phyloP scores from a whole-genome alignment of 169 alveolate species.

The Babesia gibsoni region DNA sequence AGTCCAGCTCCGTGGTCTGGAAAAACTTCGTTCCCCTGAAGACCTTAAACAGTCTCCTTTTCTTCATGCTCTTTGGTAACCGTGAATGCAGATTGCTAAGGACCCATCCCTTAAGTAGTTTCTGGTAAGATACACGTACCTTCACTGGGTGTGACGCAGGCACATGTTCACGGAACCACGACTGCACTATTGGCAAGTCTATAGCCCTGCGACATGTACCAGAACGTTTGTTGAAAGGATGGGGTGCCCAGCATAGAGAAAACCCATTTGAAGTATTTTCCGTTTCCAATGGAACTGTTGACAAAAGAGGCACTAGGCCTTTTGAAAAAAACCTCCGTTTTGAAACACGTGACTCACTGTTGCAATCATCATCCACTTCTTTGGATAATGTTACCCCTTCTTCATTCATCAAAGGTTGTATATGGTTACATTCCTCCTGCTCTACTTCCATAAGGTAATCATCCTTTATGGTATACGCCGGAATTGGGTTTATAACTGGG shows the following conservation, averaged over 20 bases:
- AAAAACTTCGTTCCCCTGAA: slow-evolving; percentile 96
- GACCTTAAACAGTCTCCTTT: slow-evolving; percentile 92
- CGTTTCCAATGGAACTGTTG: slow-evolving; percentile 62
- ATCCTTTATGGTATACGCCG: slow-evolving; percentile 89
- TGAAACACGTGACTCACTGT: background rate
- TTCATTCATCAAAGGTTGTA: background rate
- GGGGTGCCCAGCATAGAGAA: slow-evolving; percentile 94
- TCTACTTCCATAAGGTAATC: slow-evolving; percentile 50
- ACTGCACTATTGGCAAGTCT: slow-evolving; percentile 95
- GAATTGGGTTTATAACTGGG: slow-evolving; percentile 95
- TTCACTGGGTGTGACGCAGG: slow-evolving; percentile 97
- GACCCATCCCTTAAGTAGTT: slow-evolving; percentile 97
- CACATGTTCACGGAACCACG: slow-evolving; percentile 98
- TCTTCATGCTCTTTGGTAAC: slow-evolving; percentile 92
- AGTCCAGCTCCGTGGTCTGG: slow-evolving; percentile 97
- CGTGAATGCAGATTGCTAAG: slow-evolving; percentile 91
- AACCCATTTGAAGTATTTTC: slow-evolving; percentile 73
- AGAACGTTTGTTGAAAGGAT: slow-evolving; percentile 96
- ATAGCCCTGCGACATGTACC: slow-evolving; percentile 94
- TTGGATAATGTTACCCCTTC: background rate
- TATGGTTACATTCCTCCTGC: slow-evolving; percentile 3
- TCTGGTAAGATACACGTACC: slow-evolving; percentile 97
- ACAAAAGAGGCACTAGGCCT: slow-evolving; percentile 62
- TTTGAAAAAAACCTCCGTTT: slow-evolving; percentile 16
- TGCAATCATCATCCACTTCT: background rate